Evolutionary conservation across 768 basidiomycete species (phyloP), one percentile per base, ranked within the genome.

Genomic region (Pleurotus pulmonarius): DNA sequence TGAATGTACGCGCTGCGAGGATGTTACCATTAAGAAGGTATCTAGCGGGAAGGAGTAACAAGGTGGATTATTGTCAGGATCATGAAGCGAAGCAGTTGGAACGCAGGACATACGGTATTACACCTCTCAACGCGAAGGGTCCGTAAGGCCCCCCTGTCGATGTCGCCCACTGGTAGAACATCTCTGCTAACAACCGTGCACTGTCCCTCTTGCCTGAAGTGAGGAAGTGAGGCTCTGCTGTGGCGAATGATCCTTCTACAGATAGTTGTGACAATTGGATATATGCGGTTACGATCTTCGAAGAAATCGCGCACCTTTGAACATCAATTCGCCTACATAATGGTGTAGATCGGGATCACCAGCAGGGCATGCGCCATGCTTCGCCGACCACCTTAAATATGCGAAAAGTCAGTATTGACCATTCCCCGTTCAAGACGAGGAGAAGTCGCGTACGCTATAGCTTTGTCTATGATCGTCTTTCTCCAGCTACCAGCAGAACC

Each of bases 1-100:
- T 86, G 77, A 98, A 97, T n/a, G 88, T 84, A n/a, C 85, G 84
- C 3, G 96, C 92, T 3, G 91, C 91, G n/a, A 93, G 83, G 65
- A 99, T 88, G 60, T 94, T 94, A 13, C 92, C 92, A 53, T 93
- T 91, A 59, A 81, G 82, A 20, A 94, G 75, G 64, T 90, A 91
- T 56, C 90, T 92, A 63, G 13, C 16, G 37, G 40, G 48, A 29
- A 54, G 8, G 7, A 34, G 9, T 34, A 3, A 34, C 11, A 45
- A 56, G 25, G 47, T 40, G 9, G 38, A n/a, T 4, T 7, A 52
- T 15, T 22, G 25, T 26, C 26, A 26, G 29, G 29, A 29, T 2
- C 6, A 34, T 39, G 24, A 54, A 56, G 40, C 59, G 13, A 25
- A 53, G 38, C 49, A n/a, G 39, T 37, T 37, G 24, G 37, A 24